Percentiles rank a stretch among this genome's conserved stretches.
Evolutionary conservation across 345 rosid genomes (phyloP).

Genomic region (Durio zibethinus): DNA sequence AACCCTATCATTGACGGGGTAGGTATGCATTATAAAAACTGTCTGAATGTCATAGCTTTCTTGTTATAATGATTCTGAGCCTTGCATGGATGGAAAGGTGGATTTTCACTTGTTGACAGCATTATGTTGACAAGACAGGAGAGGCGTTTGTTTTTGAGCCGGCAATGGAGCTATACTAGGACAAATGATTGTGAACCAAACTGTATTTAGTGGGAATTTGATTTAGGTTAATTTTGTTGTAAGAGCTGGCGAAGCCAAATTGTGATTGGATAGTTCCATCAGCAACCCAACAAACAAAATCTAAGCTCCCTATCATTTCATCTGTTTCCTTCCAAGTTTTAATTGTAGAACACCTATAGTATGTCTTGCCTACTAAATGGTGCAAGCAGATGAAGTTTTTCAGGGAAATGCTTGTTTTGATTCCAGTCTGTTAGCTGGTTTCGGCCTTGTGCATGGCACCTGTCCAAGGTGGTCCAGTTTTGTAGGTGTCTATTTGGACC

Average conservation of each 20-base stretch:
- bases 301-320: not conserved
- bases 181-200: not conserved
- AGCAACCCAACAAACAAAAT: conserved; percentile 7
- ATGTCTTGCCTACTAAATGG: not conserved
- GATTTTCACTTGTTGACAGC: not conserved
- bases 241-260: not conserved
- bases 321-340: not conserved
- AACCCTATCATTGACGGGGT: not conserved
- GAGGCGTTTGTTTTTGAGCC: not conserved
- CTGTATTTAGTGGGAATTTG: conserved; percentile 1
- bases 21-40: not conserved
- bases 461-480: not conserved
- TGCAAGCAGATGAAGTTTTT: not conserved
- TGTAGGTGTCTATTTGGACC: not conserved
- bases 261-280: not conserved
- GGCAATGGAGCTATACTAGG: not conserved
- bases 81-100: not conserved
- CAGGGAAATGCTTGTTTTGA: not conserved
- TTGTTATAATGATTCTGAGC: not conserved
- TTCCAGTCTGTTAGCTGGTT: not conserved
- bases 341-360: not conserved
- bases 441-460: not conserved
- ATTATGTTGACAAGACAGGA: conserved; percentile 5
- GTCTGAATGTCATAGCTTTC: not conserved
- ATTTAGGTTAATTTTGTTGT: not conserved